Evolutionary conservation across 345 rosid species (phyloP), one percentile per base, ranked within the genome.

Genomic region (Pelargonium nanum): DNA sequence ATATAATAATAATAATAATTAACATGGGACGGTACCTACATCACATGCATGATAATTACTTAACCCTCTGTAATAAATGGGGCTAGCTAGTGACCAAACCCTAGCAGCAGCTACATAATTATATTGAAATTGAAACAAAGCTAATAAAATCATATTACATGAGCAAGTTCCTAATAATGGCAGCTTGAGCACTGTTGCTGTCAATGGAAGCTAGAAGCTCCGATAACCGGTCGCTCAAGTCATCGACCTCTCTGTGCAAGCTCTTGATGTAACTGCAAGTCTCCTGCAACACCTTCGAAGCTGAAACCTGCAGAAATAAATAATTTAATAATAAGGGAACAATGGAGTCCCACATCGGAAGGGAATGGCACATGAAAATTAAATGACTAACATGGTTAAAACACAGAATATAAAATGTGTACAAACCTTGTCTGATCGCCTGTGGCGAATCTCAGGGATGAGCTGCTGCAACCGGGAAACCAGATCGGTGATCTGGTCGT

Each of bases 91-190:
- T 30, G 6, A 30, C 40, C 40, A 30, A 30, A 30, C 40, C 40
- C 40, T 30, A 30, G 40, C n/a, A n/a, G n/a, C n/a, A n/a, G n/a
- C n/a, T n/a, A n/a, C n/a, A n/a, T n/a, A n/a, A n/a, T n/a, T n/a
- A n/a, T n/a, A n/a, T n/a, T n/a, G n/a, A n/a, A n/a, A n/a, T n/a
- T n/a, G n/a, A n/a, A n/a, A n/a, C n/a, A n/a, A n/a, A n/a, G n/a
- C n/a, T n/a, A n/a, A 28, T 13, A 22, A 13, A 24, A 22, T 26
- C 19, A 26, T 7, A 54, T 65, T 78, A 74, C 83, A 65, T 69
- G 62, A 88, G 82, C 77, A 91, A 79, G 72, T 89, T 86, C 84
- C 98, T 84, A 70, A 91, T 83, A 32, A 91, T 81, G 67, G 86
- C 89, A 20, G 96, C 96, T 55, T 91, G 89, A 26, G 83, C 84